A percentile compares a stretch with the other conserved stretches of the same genome.
Conservation (phyloP, 495 filamentous ascomycete genomes). For the Aspergillus affinis region DNA sequence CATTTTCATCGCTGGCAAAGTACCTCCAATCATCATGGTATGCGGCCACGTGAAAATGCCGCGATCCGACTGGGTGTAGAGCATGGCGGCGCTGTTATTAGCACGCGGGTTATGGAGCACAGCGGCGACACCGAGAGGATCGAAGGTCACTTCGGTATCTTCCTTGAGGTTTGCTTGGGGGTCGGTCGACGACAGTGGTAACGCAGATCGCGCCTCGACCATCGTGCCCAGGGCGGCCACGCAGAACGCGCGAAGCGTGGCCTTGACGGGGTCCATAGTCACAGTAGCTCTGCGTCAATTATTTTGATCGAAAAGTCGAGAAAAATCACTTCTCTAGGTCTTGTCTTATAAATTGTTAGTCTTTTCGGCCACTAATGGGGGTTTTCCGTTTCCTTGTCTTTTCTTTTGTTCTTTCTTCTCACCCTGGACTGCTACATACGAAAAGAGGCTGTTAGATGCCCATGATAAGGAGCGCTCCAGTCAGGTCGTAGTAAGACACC, state of each 20-base stretch:
- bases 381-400: too few relatives aligned
- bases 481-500: too few relatives aligned
- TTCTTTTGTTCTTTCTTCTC: neutral
- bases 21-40: constrained; percentile 32
- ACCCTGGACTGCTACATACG: neutral
- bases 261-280: neutral
- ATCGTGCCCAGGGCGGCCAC: neutral
- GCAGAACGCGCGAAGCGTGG: neutral
- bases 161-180: constrained; percentile 13
- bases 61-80: constrained; percentile 31
- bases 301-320: too few relatives aligned
- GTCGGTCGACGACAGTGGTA: constrained; percentile 11
- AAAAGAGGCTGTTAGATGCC: neutral
- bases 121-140: constrained; percentile 33
- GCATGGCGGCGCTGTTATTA: constrained; percentile 24
- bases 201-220: constrained; percentile 9
- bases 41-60: constrained; percentile 32
- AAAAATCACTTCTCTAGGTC: too few relatives aligned
- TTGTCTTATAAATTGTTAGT: too few relatives aligned
- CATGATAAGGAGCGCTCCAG: neutral
- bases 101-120: constrained; percentile 32
- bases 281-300: neutral
- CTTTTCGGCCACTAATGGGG: too few relatives aligned
- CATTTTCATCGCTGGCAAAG: constrained; percentile 29
- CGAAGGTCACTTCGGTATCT: constrained; percentile 26